Percentiles rank a stretch among this genome's conserved stretches.
Conservation (phyloP, 768 basidiomycete species). For the Antrodiella citrinella region DNA sequence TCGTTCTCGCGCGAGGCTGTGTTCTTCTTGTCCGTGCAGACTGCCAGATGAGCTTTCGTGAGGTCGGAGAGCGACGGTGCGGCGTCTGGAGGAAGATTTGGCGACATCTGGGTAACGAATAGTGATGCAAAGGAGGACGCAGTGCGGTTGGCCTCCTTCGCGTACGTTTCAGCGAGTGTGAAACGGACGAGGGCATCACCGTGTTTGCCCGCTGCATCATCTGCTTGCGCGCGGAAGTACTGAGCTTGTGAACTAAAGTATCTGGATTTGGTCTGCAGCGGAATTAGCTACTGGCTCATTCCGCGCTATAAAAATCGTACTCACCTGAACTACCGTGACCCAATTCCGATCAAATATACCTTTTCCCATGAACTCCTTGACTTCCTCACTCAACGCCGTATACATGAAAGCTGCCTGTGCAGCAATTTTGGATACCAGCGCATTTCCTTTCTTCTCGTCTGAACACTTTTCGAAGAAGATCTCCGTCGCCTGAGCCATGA, state of each 20-base stretch:
- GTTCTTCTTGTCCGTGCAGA: slow-evolving; percentile 65
- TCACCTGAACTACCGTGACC: slow-evolving; percentile 78
- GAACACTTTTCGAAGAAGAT: slow-evolving; percentile 92
- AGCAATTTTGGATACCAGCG: slow-evolving; percentile 77
- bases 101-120: slow-evolving; percentile 65
- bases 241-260: slow-evolving; percentile 81
- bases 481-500: slow-evolving; percentile 90
- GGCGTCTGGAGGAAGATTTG: slow-evolving; percentile 83
- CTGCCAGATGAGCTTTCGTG: slow-evolving; percentile 71
- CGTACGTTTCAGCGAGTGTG: slow-evolving; percentile 63
- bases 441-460: slow-evolving; percentile 82
- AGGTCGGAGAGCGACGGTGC: slow-evolving; percentile 73
- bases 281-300: neutral
- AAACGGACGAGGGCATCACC: slow-evolving; percentile 83
- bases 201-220: slow-evolving; percentile 67
- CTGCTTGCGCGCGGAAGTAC: slow-evolving; percentile 78
- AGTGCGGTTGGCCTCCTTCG: slow-evolving; percentile 74
- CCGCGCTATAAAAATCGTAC: slow-evolving; percentile 6
- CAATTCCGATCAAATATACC: slow-evolving; percentile 94
- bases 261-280: slow-evolving; percentile 80
- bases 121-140: slow-evolving; percentile 61
- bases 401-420: slow-evolving; percentile 81
- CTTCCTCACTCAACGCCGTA: slow-evolving; percentile 74
- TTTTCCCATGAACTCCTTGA: slow-evolving; percentile 95
- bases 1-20: slow-evolving; percentile 90